Evolutionary conservation across 371 early-diverging fungal genomes (phyloP).

Genomic region (Mucor ambiguus): DNA sequence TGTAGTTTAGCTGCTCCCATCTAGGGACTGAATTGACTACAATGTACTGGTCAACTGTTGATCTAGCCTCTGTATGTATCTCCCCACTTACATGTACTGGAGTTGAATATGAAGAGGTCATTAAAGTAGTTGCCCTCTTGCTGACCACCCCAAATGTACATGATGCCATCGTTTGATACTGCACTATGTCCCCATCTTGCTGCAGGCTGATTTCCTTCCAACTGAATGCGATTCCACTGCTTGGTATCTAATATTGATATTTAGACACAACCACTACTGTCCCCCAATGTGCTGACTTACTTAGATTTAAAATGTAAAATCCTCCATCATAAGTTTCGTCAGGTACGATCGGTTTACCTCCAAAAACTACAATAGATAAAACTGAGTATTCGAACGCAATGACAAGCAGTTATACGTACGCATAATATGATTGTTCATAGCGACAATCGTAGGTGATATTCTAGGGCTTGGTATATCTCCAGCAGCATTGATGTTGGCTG

Average conservation of each 20-base stretch:
- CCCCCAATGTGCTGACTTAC: conserved; percentile 30
- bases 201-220: conserved; percentile 59
- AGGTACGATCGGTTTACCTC: conserved; percentile 42
- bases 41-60: too few species aligned
- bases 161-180: conserved; percentile 60
- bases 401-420: conserved; percentile 26
- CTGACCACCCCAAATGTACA: conserved; percentile 78
- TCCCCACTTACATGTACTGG: conserved; percentile 49
- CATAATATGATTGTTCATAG: conserved; percentile 39
- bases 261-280: not conserved
- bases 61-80: not conserved
- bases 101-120: conserved; percentile 72
- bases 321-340: conserved; percentile 49
- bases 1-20: conserved; percentile 57
- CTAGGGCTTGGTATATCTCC: conserved; percentile 48
- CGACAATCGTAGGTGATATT: conserved; percentile 33
- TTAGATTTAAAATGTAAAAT: conserved; percentile 45
- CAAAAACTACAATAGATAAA: conserved; percentile 36
- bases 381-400: not conserved
- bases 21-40: conserved; percentile 39
- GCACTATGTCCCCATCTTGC: conserved; percentile 76
- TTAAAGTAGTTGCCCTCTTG: conserved; percentile 67
- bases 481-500: conserved; percentile 31
- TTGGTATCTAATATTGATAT: conserved; percentile 29
- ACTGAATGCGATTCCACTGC: conserved; percentile 57